These are phyloP conservation scores for Aspergillus unguis DNA, from an alignment of 2,329 filamentous ascomycete genomes.

Conservation along the genomic window DNA sequence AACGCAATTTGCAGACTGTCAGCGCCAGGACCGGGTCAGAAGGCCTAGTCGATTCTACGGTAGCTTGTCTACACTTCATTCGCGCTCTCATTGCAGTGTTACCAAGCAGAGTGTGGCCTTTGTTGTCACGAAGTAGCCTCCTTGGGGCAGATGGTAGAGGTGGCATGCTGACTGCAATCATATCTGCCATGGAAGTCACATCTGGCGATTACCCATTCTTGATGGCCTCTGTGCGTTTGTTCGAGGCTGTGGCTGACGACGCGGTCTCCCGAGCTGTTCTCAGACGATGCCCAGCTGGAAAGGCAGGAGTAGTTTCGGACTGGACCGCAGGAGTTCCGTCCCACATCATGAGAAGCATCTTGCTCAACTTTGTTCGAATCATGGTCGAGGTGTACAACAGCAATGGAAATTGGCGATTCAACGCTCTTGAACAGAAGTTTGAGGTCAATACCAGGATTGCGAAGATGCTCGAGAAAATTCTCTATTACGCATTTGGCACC, in stretches of 20 bases:
- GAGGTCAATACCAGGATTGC: constrained; percentile 67
- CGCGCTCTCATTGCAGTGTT: constrained; percentile 67
- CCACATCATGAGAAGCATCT: constrained; percentile 68
- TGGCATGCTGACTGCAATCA: constrained; percentile 71
- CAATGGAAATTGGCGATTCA: constrained; percentile 80
- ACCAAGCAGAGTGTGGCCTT: constrained; percentile 85
- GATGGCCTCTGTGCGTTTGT: constrained; percentile 68
- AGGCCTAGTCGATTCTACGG: constrained; percentile 63
- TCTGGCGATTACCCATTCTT: constrained; percentile 75
- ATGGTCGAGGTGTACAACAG: constrained; percentile 83
- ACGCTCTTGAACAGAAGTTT: constrained; percentile 63
- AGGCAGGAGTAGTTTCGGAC: constrained; percentile 34
- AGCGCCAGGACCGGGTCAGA: constrained; percentile 59
- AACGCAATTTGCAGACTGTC: constrained; percentile 55
- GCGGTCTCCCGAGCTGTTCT: constrained; percentile 57
- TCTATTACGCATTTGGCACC: constrained; percentile 71
- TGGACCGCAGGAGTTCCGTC: constrained; percentile 72
- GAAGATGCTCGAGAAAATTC: constrained; percentile 65
- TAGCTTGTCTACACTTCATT: constrained; percentile 78
- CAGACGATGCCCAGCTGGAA: constrained; percentile 37
- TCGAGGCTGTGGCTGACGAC: constrained; percentile 71
- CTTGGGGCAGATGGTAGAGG: constrained; percentile 72
- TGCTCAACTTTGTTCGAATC: constrained; percentile 69
- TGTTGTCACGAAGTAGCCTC: constrained; percentile 75
- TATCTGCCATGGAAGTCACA: constrained; percentile 78